Percentiles rank a stretch among this genome's conserved stretches.
Evolutionary conservation across 257 asterid genomes (phyloP).

Genomic region (Lycium ferocissimum): DNA sequence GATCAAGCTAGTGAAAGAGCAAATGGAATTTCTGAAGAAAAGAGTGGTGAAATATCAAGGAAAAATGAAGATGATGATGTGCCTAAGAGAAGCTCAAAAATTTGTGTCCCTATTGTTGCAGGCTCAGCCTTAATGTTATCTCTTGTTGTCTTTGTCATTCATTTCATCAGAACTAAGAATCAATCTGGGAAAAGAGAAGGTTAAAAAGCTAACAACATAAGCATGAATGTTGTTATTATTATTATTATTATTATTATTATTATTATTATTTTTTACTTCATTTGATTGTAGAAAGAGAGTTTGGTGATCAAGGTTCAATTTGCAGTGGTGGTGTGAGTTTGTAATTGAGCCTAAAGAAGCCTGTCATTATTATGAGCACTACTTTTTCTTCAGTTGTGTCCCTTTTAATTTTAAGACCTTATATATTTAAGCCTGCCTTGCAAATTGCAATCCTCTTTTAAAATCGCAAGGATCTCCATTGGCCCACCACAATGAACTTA

Average conservation of each 20-base stretch:
- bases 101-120: slow-evolving; percentile 69
- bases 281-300: slow-evolving; percentile 16
- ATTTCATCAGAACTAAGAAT: slow-evolving; percentile 54
- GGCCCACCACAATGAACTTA: neutral
- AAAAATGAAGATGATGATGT: slow-evolving; percentile 31
- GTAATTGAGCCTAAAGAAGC: neutral
- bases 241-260: too few species aligned
- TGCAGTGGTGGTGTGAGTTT: neutral
- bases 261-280: neutral
- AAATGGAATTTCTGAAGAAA: slow-evolving; percentile 32
- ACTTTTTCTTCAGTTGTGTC: neutral
- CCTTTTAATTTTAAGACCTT: neutral
- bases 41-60: slow-evolving; percentile 25
- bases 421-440: neutral
- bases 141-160: slow-evolving; percentile 71
- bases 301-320: neutral
- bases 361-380: neutral
- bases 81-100: slow-evolving; percentile 40
- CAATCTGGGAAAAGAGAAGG: slow-evolving; percentile 50
- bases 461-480: neutral
- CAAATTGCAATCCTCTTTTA: neutral
- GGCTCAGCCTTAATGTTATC: slow-evolving; percentile 81
- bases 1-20: slow-evolving; percentile 32
- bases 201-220: slow-evolving; percentile 29
- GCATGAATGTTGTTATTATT: neutral